Percentiles rank a stretch among this genome's conserved stretches.
Conservation (phyloP, 2,329 filamentous ascomycete species). For the Hypoxylon sp. region DNA sequence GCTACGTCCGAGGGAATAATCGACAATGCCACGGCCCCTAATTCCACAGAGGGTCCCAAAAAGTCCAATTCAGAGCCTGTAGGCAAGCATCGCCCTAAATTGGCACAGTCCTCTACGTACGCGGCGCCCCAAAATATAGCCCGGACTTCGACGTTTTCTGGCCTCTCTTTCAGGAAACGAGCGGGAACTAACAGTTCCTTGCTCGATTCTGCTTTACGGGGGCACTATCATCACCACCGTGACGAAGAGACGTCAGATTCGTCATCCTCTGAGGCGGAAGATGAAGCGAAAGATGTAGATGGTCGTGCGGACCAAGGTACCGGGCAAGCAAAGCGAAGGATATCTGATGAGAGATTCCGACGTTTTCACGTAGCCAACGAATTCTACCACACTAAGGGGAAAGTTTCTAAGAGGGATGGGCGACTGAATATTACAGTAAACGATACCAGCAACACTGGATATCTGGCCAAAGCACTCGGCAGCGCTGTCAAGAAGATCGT, state of each 20-base stretch:
- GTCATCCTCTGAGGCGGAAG: slow-evolving; percentile 36
- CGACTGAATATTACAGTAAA: slow-evolving; percentile 76
- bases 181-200: slow-evolving; percentile 36
- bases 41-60: slow-evolving; percentile 9
- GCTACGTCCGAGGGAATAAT: slow-evolving; percentile 11
- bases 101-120: slow-evolving; percentile 26
- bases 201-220: slow-evolving; percentile 25
- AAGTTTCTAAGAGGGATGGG: slow-evolving; percentile 72
- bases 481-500: slow-evolving; percentile 67
- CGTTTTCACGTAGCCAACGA: slow-evolving; percentile 70
- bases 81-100: not conserved
- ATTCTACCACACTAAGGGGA: slow-evolving; percentile 69
- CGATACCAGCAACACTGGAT: slow-evolving; percentile 73
- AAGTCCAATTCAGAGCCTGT: slow-evolving; percentile 30
- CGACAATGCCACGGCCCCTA: slow-evolving; percentile 2
- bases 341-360: slow-evolving; percentile 51
- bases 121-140: slow-evolving; percentile 17
- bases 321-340: slow-evolving; percentile 22
- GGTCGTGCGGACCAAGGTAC: slow-evolving; percentile 9
- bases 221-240: slow-evolving; percentile 1
- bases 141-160: slow-evolving; percentile 20
- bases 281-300: not conserved
- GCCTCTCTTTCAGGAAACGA: slow-evolving; percentile 32
- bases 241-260: slow-evolving; percentile 32
- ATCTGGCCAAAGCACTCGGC: slow-evolving; percentile 76